phyloP scores from a whole-genome alignment of 177 flowering plant species.

The Vitis hybrid region DNA sequence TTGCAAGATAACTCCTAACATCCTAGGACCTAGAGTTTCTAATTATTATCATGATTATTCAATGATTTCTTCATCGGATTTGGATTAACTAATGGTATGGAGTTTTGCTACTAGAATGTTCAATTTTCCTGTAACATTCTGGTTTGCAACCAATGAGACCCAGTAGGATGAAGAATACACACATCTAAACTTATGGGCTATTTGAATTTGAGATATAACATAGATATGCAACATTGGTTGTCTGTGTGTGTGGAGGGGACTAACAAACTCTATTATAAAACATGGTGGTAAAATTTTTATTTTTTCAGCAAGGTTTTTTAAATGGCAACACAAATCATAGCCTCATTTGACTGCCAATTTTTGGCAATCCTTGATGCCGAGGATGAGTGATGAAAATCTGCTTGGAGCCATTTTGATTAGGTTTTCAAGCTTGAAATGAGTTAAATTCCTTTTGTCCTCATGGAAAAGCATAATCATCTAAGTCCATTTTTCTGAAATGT shows the following conservation, averaged over 20 bases:
- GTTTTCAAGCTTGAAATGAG: neutral
- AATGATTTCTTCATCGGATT: conserved; percentile 1
- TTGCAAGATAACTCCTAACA: neutral
- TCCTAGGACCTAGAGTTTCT: neutral
- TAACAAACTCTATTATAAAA: neutral
- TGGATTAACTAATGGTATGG: neutral
- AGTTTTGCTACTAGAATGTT: neutral
- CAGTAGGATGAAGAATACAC: neutral
- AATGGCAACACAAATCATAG: neutral
- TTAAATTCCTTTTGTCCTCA: too few relatives aligned
- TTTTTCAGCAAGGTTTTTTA: neutral
- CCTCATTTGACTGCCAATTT: neutral
- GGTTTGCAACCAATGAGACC: neutral
- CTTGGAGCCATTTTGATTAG: neutral
- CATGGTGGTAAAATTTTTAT: neutral
- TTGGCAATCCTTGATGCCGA: neutral
- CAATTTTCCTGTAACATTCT: neutral
- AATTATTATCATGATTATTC: neutral
- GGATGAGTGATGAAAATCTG: neutral
- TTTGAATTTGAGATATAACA: neutral
- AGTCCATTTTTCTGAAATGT: neutral
- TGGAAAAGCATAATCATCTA: too few relatives aligned
- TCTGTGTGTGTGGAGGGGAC: neutral
- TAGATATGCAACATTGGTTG: neutral
- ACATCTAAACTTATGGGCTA: neutral